Conservation (phyloP, 2,329 filamentous ascomycete genomes). For the Ophiostoma australiae region DNA sequence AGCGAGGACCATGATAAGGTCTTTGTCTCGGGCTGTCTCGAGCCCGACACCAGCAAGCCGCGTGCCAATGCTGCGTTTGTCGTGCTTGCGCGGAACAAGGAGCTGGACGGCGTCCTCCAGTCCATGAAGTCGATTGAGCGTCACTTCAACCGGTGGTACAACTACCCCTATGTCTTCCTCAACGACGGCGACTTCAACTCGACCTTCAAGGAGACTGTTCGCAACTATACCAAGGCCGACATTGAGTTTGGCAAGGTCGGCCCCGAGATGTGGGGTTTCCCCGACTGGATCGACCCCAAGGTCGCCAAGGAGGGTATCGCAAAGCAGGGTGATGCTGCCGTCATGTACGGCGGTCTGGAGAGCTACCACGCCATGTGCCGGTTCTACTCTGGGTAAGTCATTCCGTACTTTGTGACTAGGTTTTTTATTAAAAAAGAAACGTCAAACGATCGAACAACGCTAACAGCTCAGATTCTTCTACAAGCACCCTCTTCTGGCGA, state of each 20-base stretch:
- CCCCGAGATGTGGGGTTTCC: conserved; percentile 88
- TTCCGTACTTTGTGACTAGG: background rate
- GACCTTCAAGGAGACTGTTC: conserved; percentile 81
- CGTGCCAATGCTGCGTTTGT: conserved; percentile 94
- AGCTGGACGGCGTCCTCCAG: conserved; percentile 90
- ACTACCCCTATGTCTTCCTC: conserved; percentile 97
- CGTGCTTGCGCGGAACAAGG: conserved; percentile 91
- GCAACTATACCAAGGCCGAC: conserved; percentile 79
- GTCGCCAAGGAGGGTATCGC: conserved; percentile 93
- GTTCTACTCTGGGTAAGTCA: conserved; percentile 88
- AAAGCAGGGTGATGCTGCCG: conserved; percentile 92
- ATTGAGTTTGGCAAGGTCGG: conserved; percentile 96
- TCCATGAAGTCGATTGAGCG: conserved; percentile 97
- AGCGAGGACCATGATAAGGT: conserved; percentile 97
- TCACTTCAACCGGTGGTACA: conserved; percentile 98
- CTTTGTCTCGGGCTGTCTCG: conserved; percentile 83
- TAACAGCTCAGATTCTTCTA: conserved; percentile 69
- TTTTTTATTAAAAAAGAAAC: background rate
- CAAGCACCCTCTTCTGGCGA: conserved; percentile 88
- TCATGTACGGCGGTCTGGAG: conserved; percentile 99
- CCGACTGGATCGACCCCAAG: conserved; percentile 91
- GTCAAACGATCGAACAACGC: background rate
- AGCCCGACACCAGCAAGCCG: conserved; percentile 70
- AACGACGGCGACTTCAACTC: conserved; percentile 97
- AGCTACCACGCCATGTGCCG: conserved; percentile 99